A percentile compares a stretch with the other conserved stretches of the same genome.
These are phyloP conservation scores for Abrus pulchellus DNA, from an alignment of 306 rosid genomes.

Conservation along the genomic window DNA sequence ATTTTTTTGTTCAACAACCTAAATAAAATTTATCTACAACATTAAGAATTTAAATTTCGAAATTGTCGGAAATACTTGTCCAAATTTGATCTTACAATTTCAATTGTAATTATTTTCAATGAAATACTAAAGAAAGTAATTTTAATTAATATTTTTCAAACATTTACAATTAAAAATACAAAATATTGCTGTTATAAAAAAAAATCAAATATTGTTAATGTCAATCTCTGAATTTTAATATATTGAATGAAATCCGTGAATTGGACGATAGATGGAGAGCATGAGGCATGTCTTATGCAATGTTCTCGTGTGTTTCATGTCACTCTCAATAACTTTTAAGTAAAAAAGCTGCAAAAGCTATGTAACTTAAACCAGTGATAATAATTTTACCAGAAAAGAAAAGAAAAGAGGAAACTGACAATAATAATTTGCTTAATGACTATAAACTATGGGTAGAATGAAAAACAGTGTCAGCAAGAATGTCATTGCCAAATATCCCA, in stretches of 20 bases:
- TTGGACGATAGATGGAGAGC: not conserved
- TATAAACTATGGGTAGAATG: not conserved
- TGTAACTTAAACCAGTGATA: slow-evolving; percentile 39
- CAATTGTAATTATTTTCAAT: too few species aligned
- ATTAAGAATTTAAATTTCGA: too few species aligned
- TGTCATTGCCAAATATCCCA: slow-evolving; percentile 46
- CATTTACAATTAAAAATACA: too few species aligned
- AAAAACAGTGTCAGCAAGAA: slow-evolving; percentile 25
- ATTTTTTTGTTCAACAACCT: too few species aligned
- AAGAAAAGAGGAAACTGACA: not conserved
- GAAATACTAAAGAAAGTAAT: too few species aligned
- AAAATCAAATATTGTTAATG: not conserved
- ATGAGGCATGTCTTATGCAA: slow-evolving; percentile 30
- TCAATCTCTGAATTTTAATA: not conserved
- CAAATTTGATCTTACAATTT: too few species aligned
- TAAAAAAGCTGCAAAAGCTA: slow-evolving; percentile 45
- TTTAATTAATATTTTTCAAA: too few species aligned
- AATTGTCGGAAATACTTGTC: too few species aligned
- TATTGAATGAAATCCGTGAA: not conserved
- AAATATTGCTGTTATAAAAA: too few species aligned
- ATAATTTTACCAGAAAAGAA: not conserved
- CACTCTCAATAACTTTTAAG: slow-evolving; percentile 43
- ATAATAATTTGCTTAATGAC: slow-evolving; percentile 2
- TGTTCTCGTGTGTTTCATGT: slow-evolving; percentile 36
- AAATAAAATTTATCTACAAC: too few species aligned